Base-by-base conservation (phyloP, 164 flowering plant species). In the Dillenia turbinata region DNA sequence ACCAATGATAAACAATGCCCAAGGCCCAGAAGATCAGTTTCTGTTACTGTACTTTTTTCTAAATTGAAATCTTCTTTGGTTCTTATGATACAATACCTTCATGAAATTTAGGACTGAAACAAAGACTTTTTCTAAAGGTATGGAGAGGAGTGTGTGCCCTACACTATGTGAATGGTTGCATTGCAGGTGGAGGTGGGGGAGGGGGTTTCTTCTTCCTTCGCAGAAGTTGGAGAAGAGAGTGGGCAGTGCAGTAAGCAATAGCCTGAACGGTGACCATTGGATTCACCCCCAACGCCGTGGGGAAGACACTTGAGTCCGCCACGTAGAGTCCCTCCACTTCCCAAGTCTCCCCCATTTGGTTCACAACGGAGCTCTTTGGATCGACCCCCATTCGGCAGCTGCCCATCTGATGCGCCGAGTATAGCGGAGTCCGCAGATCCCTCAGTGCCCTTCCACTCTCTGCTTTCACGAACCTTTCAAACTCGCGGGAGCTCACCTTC, bases 341-440 rank as follows among this genome's bases (percentile, higher is more conserved):
- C 89, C 89, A 84, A 9, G 79, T 77, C 67, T 84, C 82, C 22
- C 85, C 89, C 49, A 10, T 82, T 45, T 70, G 81, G 22, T 72
- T 69, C 73, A 82, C 89, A 24, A 43, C 86, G 1, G 85, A 80
- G 0, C 9, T 47, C 56, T 50, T 70, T n/a, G 80, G 69, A 2
- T 73, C 70, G 5, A 70, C 53, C 45, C 89, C 89, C 86, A 84
- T 82, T 33, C 83, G 56, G 60, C 90, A 85, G 61, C 85, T 83
- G n/a, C 88, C 90, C 90, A 85, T 85, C 66, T 85, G 90, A 62
- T 85, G 90, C 0, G 90, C 90, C 8, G 88, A 83, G 49, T 80
- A 69, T 57, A 83, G 62, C 3, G 77, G 77, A 0, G 69, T 58
- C 7, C 69, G 65, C 1, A 73, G 50, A 9, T 71, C 73, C 49